These are phyloP conservation scores for Colletotrichum agaves DNA, from an alignment of 2,329 filamentous ascomycete genomes.

Conservation along the genomic window DNA sequence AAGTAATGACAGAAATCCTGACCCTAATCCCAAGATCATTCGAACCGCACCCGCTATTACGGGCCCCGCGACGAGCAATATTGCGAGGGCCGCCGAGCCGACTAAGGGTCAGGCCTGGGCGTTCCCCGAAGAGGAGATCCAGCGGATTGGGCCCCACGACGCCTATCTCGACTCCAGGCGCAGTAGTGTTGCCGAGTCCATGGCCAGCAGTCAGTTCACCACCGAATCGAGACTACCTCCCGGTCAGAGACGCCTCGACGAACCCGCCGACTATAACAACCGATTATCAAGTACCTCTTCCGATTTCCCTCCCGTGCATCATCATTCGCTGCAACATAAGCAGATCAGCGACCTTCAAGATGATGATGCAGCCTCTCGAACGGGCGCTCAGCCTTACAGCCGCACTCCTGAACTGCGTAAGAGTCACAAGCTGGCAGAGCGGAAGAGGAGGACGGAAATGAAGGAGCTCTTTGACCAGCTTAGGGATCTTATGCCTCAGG, in stretches of 20 bases:
- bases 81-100: conserved; percentile 78
- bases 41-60: conserved; percentile 81
- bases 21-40: conserved; percentile 61
- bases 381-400: conserved; percentile 79
- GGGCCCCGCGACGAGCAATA: conserved; percentile 72
- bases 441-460: conserved; percentile 88
- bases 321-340: conserved; percentile 81
- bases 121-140: conserved; percentile 79
- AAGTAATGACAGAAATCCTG: conserved; percentile 66
- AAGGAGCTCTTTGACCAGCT: conserved; percentile 87
- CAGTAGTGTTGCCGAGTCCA: conserved; percentile 80
- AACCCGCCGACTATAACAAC: conserved; percentile 58
- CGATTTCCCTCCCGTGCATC: conserved; percentile 72
- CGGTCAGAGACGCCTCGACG: conserved; percentile 78
- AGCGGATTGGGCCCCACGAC: conserved; percentile 58
- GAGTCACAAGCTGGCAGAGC: conserved; percentile 86
- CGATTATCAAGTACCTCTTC: conserved; percentile 61
- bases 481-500: conserved; percentile 81
- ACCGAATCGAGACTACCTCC: conserved; percentile 77
- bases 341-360: conserved; percentile 74
- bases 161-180: conserved; percentile 73
- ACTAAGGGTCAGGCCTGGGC: conserved; percentile 88
- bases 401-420: conserved; percentile 83
- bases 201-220: conserved; percentile 83
- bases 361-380: conserved; percentile 63